Percentiles rank a stretch among this genome's conserved stretches.
Evolutionary conservation across 2,329 filamentous ascomycete species (phyloP).

Genomic region (Neurospora crassa): DNA sequence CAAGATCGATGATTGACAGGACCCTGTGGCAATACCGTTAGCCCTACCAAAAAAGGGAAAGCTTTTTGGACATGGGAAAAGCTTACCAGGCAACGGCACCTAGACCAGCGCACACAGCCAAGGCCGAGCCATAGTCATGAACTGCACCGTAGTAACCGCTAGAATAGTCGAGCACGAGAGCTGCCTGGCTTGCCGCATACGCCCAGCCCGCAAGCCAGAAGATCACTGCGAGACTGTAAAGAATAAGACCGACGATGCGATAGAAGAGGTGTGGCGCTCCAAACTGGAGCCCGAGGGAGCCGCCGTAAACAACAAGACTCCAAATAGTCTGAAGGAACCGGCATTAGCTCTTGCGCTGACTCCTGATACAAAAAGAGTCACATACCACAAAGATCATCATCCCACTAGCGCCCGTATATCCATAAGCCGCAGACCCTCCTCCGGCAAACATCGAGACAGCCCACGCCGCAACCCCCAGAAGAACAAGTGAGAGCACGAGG

Average conservation of each 20-base stretch:
- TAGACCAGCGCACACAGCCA: constrained; percentile 31
- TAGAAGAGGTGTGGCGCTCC: constrained; percentile 28
- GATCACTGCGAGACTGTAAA: constrained; percentile 28
- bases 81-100: constrained; percentile 32
- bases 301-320: constrained; percentile 32
- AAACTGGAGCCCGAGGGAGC: constrained; percentile 26
- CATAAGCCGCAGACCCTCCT: constrained; percentile 14
- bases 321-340: constrained; percentile 25
- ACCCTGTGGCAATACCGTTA: constrained; percentile 21
- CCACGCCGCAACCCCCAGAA: constrained; percentile 32
- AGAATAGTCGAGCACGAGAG: constrained; percentile 17
- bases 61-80: neutral
- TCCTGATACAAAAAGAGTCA: constrained; percentile 10
- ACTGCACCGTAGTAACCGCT: constrained; percentile 7
- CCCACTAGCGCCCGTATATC: constrained; percentile 25
- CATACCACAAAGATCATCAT: constrained; percentile 40
- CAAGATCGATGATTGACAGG: constrained; percentile 27
- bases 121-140: constrained; percentile 22
- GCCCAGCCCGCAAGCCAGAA: constrained; percentile 36
- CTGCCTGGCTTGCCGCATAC: constrained; percentile 30
- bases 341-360: neutral
- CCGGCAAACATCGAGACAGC: constrained; percentile 26
- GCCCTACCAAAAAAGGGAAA: neutral
- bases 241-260: constrained; percentile 27
- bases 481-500: constrained; percentile 29